Conservation (phyloP, 2,329 filamentous ascomycete species). For the Xylaria sp. region DNA sequence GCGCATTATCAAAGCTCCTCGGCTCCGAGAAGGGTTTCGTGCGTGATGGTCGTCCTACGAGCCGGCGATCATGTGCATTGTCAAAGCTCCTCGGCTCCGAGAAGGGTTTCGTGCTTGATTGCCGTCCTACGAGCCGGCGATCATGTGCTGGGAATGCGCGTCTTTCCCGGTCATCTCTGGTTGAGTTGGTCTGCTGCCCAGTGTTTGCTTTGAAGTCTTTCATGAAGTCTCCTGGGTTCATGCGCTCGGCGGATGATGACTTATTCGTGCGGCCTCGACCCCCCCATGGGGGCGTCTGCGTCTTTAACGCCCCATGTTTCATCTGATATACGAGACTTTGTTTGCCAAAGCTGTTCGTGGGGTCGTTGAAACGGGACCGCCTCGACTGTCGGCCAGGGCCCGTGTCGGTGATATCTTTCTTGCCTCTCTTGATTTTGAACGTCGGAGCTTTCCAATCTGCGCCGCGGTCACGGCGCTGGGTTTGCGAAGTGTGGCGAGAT, state of each 20-base stretch:
- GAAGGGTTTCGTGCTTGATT: background rate
- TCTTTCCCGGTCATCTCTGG: background rate
- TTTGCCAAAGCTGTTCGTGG: slow-evolving; percentile 62
- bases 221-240: slow-evolving; percentile 35
- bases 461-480: slow-evolving; percentile 34
- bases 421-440: slow-evolving; percentile 59
- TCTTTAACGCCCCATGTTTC: slow-evolving; percentile 58
- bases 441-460: slow-evolving; percentile 39
- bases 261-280: background rate
- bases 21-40: background rate
- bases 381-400: slow-evolving; percentile 58
- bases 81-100: background rate
- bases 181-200: background rate
- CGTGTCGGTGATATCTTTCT: slow-evolving; percentile 62
- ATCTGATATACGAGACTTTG: slow-evolving; percentile 66
- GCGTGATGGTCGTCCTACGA: background rate
- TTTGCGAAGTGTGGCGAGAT: slow-evolving; percentile 43
- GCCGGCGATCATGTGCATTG: background rate
- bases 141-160: background rate
- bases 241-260: slow-evolving; percentile 1
- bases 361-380: slow-evolving; percentile 64
- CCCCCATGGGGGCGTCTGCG: slow-evolving; percentile 43
- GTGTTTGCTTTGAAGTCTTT: slow-evolving; percentile 15
- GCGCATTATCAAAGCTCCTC: background rate
- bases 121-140: background rate